phyloP scores from a whole-genome alignment of 108 stramenopile species.

The Skeletonema marinoi region DNA sequence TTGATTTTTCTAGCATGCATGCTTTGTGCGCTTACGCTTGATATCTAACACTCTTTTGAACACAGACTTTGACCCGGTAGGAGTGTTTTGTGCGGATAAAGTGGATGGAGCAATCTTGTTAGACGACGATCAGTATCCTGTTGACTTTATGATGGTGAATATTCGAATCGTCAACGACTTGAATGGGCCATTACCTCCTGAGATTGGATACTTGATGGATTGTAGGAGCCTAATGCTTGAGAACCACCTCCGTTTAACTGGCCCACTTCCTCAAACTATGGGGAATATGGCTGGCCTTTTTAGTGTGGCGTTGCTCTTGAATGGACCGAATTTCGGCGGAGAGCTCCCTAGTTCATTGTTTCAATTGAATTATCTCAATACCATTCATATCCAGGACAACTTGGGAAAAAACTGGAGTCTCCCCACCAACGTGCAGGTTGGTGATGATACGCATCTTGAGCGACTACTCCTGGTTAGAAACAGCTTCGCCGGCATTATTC shows the following conservation, averaged over 20 bases:
- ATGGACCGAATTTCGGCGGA: constrained; percentile 8
- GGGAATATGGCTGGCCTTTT: background rate
- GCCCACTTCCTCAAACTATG: background rate
- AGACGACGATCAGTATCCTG: too few species aligned
- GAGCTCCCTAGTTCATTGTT: constrained; percentile 6
- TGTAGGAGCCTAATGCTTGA: background rate
- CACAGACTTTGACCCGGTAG: constrained; percentile 1
- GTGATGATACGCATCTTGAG: background rate
- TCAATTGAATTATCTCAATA: background rate
- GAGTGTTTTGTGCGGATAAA: background rate
- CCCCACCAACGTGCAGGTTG: background rate
- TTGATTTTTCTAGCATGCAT: background rate
- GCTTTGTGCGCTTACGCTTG: too few species aligned
- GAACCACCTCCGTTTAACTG: background rate
- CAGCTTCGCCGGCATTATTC: constrained; percentile 1
- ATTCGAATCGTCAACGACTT: constrained; percentile 17
- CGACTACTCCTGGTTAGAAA: background rate
- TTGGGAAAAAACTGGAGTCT: background rate
- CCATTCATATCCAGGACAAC: background rate
- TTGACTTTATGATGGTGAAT: too few species aligned
- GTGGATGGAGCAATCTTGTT: too few species aligned
- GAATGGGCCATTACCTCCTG: constrained; percentile 43
- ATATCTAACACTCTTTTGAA: too few species aligned
- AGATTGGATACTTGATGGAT: constrained; percentile 21
- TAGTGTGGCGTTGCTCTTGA: background rate